phyloP scores from a whole-genome alignment of 768 basidiomycete genomes.

The Mycena belliarum region DNA sequence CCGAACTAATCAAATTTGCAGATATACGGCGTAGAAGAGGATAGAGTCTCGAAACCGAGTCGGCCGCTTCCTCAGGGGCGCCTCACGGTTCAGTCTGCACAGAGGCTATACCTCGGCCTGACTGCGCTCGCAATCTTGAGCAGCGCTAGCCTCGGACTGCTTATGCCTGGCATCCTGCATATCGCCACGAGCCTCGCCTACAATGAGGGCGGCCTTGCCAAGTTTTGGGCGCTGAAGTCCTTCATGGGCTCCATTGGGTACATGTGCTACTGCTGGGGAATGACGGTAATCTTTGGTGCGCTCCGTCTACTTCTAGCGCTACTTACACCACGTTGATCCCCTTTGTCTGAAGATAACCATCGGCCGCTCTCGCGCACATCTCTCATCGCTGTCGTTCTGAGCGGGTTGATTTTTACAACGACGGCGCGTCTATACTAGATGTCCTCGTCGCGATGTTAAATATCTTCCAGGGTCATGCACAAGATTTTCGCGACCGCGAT shows the following conservation, averaged over 20 bases:
- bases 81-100: conserved; percentile 6
- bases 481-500: conserved; percentile 19
- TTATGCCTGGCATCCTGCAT: conserved; percentile 9
- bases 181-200: conserved; percentile 11
- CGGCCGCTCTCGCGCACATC: conserved; percentile 7
- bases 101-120: conserved; percentile 9
- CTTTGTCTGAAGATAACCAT: conserved; percentile 6
- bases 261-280: conserved; percentile 22
- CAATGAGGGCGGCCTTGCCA: conserved; percentile 6
- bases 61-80: conserved; percentile 15
- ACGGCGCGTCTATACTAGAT: conserved; percentile 32
- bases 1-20: background rate
- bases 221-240: conserved; percentile 12
- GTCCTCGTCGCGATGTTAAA: background rate
- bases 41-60: background rate
- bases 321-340: background rate
- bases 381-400: conserved; percentile 27
- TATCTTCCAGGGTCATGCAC: conserved; percentile 15
- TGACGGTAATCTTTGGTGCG: conserved; percentile 17
- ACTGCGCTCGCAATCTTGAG: conserved; percentile 2
- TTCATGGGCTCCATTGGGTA: conserved; percentile 18
- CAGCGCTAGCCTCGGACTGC: conserved; percentile 4
- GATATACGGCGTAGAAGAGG: background rate
- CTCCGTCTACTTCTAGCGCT: background rate
- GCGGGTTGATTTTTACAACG: conserved; percentile 32